These are phyloP conservation scores for Serendipita sp. DNA, from an alignment of 768 basidiomycete species.

Conservation along the genomic window DNA sequence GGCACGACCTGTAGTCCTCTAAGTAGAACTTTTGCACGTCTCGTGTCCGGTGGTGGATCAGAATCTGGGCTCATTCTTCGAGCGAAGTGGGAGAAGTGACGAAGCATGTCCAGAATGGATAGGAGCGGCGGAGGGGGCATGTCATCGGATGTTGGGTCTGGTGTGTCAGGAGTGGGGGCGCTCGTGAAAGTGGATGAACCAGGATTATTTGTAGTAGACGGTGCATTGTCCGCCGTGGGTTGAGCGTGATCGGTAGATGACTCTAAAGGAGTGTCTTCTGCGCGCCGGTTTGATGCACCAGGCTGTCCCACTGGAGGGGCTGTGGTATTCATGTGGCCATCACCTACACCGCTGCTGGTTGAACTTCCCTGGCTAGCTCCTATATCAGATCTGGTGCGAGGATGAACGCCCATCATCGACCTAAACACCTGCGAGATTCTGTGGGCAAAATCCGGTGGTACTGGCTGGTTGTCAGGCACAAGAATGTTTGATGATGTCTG, in stretches of 20 bases:
- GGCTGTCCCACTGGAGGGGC: too few species aligned
- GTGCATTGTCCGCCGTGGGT: not conserved
- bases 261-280: too few species aligned
- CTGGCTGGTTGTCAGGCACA: not conserved
- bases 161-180: not conserved
- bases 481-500: not conserved
- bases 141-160: not conserved
- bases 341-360: too few species aligned
- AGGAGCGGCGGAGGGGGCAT: not conserved
- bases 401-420: not conserved
- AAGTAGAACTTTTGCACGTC: conserved; percentile 45
- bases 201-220: not conserved
- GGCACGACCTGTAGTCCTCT: conserved; percentile 51
- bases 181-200: not conserved
- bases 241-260: not conserved
- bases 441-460: not conserved
- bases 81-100: conserved; percentile 7
- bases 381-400: too few species aligned
- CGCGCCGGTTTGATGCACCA: too few species aligned
- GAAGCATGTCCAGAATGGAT: not conserved
- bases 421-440: not conserved
- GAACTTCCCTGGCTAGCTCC: too few species aligned
- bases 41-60: conserved; percentile 39
- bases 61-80: conserved; percentile 17
- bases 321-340: too few species aligned